Percentiles rank a stretch among this genome's conserved stretches.
Conservation (phyloP, 2,329 filamentous ascomycete genomes). For the Fusarium mangiferae region DNA sequence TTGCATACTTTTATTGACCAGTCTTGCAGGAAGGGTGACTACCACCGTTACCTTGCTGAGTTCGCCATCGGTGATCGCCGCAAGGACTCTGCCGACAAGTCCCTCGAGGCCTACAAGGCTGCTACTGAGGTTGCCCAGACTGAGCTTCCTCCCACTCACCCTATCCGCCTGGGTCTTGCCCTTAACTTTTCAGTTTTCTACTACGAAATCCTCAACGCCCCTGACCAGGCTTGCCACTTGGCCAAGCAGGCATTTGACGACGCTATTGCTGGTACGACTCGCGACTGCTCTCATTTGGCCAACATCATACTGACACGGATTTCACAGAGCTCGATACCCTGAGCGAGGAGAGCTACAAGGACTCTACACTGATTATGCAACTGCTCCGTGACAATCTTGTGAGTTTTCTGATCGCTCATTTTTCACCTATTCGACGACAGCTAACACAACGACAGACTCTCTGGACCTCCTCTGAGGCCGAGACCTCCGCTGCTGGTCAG, state of each 20-base stretch:
- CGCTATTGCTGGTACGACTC: conserved; percentile 78
- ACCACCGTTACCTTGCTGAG: conserved; percentile 95
- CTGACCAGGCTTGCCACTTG: conserved; percentile 97
- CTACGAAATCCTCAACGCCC: conserved; percentile 99
- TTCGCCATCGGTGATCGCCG: conserved; percentile 93
- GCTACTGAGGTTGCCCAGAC: conserved; percentile 98
- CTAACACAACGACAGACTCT: conserved; percentile 75
- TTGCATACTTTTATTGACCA: conserved; percentile 62
- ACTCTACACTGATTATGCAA: conserved; percentile 99
- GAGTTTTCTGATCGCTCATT: conserved; percentile 48
- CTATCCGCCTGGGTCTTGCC: conserved; percentile 95
- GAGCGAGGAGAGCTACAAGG: conserved; percentile 99
- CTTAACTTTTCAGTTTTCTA: conserved; percentile 99
- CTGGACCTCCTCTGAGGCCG: conserved; percentile 98
- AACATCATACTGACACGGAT: conserved; percentile 3
- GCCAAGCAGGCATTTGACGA: conserved; percentile 99
- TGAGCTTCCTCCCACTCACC: conserved; percentile 96
- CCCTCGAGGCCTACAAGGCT: conserved; percentile 98
- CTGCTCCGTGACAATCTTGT: conserved; percentile 96
- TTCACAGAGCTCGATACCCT: conserved; percentile 88
- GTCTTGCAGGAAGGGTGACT: conserved; percentile 86
- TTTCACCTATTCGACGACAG: background rate
- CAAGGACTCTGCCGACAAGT: conserved; percentile 86
- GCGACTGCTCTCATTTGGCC: background rate
- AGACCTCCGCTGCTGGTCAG: conserved; percentile 72